These are phyloP conservation scores for Gaeumannomyces tritici DNA, from an alignment of 2,329 filamentous ascomycete species.

Conservation along the genomic window DNA sequence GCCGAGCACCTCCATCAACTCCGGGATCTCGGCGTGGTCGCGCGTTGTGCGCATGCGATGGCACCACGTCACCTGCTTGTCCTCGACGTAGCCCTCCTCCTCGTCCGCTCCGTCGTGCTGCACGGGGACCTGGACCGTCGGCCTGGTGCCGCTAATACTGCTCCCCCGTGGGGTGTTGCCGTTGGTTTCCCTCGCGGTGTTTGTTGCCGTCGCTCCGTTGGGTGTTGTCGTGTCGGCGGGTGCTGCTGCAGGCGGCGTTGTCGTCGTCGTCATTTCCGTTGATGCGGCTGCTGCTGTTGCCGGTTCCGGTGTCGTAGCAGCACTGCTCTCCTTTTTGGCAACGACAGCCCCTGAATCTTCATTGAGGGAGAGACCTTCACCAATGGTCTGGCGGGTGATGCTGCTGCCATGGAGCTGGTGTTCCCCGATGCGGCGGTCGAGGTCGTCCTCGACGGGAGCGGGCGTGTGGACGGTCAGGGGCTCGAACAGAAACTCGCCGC, in stretches of 20 bases:
- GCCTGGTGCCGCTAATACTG: not conserved
- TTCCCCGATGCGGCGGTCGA: constrained; percentile 19
- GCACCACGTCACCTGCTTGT: constrained; percentile 65
- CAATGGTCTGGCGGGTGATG: constrained; percentile 4
- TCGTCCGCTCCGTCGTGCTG: constrained; percentile 13
- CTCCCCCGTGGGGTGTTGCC: not conserved
- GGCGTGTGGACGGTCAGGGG: constrained; percentile 35
- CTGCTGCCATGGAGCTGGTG: constrained; percentile 1
- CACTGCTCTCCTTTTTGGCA: not conserved
- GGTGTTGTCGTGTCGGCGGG: not conserved
- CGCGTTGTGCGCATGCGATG: constrained; percentile 73
- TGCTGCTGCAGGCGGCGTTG: not conserved
- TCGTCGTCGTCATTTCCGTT: not conserved
- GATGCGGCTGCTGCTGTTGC: not conserved
- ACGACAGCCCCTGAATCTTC: not conserved
- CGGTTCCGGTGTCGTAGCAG: constrained; percentile 1
- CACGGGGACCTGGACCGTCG: not conserved
- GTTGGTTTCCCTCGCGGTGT: not conserved
- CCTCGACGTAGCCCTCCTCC: constrained; percentile 25
- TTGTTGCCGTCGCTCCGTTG: not conserved
- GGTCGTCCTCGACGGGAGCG: constrained; percentile 11
- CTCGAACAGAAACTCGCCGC: constrained; percentile 73
- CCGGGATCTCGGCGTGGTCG: constrained; percentile 64
- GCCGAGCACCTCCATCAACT: constrained; percentile 54
- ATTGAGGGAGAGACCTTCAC: constrained; percentile 4